A percentile compares a stretch with the other conserved stretches of the same genome.
Conservation (phyloP, 2,329 filamentous ascomycete species). For the Sphaerulina vaccinii region DNA sequence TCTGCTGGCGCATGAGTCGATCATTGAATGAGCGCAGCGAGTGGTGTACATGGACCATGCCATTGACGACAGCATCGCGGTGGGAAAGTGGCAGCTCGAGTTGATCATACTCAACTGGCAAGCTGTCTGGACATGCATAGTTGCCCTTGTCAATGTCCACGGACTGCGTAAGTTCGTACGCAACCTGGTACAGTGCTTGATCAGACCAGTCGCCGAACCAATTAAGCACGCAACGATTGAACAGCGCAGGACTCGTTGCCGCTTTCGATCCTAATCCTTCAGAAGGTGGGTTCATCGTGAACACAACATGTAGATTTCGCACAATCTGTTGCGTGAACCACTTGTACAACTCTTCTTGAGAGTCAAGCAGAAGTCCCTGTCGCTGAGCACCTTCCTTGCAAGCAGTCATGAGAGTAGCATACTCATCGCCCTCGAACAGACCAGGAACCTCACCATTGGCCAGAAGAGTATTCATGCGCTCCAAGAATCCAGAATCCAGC, state of each 20-base stretch:
- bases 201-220: slow-evolving; percentile 99
- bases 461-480: slow-evolving; percentile 98
- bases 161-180: slow-evolving; percentile 91
- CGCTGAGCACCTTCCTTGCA: slow-evolving; percentile 98
- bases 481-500: slow-evolving; percentile 94
- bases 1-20: slow-evolving; percentile 86
- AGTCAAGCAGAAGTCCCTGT: slow-evolving; percentile 91
- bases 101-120: slow-evolving; percentile 88
- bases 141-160: slow-evolving; percentile 88
- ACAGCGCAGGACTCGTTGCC: slow-evolving; percentile 93
- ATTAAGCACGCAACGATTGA: slow-evolving; percentile 99
- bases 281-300: slow-evolving; percentile 99
- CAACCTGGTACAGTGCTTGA: slow-evolving; percentile 96
- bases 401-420: slow-evolving; percentile 96
- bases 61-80: slow-evolving; percentile 88
- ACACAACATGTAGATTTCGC: slow-evolving; percentile 97
- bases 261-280: slow-evolving; percentile 93
- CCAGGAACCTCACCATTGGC: slow-evolving; percentile 99
- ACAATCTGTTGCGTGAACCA: slow-evolving; percentile 99
- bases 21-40: slow-evolving; percentile 87
- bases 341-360: slow-evolving; percentile 98
- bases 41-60: slow-evolving; percentile 98
- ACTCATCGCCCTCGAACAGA: slow-evolving; percentile 98
- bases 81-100: slow-evolving; percentile 83
- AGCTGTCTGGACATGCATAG: slow-evolving; percentile 82